phyloP scores from a whole-genome alignment of 768 basidiomycete genomes.

The Myochromella boudieri region DNA sequence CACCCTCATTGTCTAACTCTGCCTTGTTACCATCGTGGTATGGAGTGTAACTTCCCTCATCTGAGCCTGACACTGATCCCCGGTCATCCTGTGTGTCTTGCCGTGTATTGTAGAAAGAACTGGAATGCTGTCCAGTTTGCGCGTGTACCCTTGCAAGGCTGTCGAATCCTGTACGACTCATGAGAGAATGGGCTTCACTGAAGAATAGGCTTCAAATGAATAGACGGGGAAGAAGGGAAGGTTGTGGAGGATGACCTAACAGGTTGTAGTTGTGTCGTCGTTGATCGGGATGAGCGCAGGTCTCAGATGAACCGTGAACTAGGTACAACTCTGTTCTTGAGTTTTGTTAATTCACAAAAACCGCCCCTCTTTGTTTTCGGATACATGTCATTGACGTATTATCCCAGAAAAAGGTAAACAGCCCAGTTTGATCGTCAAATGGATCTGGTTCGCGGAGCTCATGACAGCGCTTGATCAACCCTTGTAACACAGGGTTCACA shows the following conservation, averaged over 20 bases:
- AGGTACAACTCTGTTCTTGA: conserved; percentile 37
- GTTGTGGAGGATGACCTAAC: conserved; percentile 24
- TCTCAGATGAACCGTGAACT: conserved; percentile 48
- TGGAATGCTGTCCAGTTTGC: conserved; percentile 25
- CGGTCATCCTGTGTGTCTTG: conserved; percentile 40
- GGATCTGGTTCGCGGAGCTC: conserved; percentile 45
- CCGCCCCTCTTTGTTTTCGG: conserved; percentile 38
- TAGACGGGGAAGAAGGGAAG: conserved; percentile 13
- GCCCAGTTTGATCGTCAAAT: conserved; percentile 40
- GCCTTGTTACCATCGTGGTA: conserved; percentile 36
- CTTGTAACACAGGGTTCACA: conserved; percentile 43
- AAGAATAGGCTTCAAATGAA: conserved; percentile 13
- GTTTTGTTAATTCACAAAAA: conserved; percentile 30
- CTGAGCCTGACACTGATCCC: conserved; percentile 56
- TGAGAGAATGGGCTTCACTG: conserved; percentile 13
- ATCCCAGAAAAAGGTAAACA: conserved; percentile 43
- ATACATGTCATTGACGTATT: conserved; percentile 43
- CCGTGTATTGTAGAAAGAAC: conserved; percentile 24
- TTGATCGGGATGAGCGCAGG: conserved; percentile 40
- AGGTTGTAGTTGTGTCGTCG: conserved; percentile 26
- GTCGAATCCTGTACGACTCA: conserved; percentile 30
- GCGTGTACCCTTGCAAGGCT: conserved; percentile 19
- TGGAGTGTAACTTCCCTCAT: conserved; percentile 46
- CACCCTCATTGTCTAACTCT: conserved; percentile 49
- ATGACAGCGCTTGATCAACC: conserved; percentile 44